Conservation (phyloP, 305 asterid species). For the Solanum hybrid region DNA sequence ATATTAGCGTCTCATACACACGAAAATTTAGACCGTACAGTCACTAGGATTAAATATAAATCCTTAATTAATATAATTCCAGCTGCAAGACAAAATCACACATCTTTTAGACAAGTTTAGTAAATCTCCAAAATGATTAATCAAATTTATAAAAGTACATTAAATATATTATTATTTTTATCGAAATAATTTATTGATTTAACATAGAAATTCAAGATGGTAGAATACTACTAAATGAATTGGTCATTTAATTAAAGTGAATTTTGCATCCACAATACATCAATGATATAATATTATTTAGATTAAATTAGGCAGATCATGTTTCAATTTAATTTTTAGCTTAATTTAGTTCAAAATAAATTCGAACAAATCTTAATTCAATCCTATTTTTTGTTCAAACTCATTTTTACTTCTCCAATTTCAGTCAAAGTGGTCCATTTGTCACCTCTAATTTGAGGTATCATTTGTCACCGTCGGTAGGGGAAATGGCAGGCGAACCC, state of each 20-base stretch:
- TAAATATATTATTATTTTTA: too few species aligned
- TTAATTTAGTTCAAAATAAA: too few species aligned
- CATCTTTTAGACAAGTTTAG: background rate
- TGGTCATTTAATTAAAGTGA: background rate
- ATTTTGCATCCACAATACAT: background rate
- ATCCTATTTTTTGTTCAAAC: too few species aligned
- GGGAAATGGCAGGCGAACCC: constrained; percentile 1
- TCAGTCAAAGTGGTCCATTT: background rate
- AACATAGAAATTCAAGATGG: background rate
- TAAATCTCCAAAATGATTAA: background rate
- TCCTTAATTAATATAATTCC: background rate
- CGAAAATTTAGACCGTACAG: background rate
- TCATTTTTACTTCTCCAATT: too few species aligned
- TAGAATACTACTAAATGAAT: background rate
- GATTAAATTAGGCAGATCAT: too few species aligned
- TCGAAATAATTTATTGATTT: background rate
- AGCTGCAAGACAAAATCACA: background rate
- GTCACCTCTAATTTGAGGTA: background rate
- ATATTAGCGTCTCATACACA: background rate
- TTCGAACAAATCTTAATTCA: too few species aligned
- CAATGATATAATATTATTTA: too few species aligned
- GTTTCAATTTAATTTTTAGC: too few species aligned
- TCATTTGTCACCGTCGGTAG: constrained; percentile 32
- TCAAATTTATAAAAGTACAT: background rate
- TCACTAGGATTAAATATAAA: background rate